Percentiles rank a stretch among this genome's conserved stretches.
These are phyloP conservation scores for Penicillium canariense DNA, from an alignment of 495 filamentous ascomycete genomes.

Conservation along the genomic window DNA sequence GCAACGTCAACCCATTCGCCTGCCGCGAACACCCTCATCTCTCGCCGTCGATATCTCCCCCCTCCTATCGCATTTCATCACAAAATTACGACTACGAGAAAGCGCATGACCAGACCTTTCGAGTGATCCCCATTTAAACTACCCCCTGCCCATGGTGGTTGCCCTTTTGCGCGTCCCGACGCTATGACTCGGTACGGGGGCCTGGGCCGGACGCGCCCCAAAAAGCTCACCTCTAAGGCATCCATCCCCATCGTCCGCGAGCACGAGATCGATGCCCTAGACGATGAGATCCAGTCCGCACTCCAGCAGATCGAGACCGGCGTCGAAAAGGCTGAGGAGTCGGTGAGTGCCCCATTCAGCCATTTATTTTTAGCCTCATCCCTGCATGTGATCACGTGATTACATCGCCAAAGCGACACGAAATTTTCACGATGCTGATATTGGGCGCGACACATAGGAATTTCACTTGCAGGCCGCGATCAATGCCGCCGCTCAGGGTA, in stretches of 20 bases:
- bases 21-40: constrained; percentile 40
- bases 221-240: constrained; percentile 89
- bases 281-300: constrained; percentile 63
- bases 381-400: constrained; percentile 55
- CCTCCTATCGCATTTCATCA: constrained; percentile 48
- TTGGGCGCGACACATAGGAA: constrained; percentile 61
- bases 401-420: constrained; percentile 32
- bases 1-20: constrained; percentile 67
- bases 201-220: constrained; percentile 64
- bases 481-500: constrained; percentile 70
- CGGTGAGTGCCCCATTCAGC: constrained; percentile 64
- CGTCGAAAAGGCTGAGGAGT: constrained; percentile 95
- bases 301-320: constrained; percentile 87
- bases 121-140: constrained; percentile 42
- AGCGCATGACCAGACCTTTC: constrained; percentile 53
- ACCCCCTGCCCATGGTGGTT: constrained; percentile 43
- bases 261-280: constrained; percentile 77
- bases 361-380: constrained; percentile 39
- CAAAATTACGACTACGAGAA: constrained; percentile 54
- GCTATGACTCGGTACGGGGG: constrained; percentile 64
- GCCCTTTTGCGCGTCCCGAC: constrained; percentile 53
- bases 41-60: constrained; percentile 58
- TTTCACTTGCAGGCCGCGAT: constrained; percentile 96
- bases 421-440: constrained; percentile 31
- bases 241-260: constrained; percentile 82